These are phyloP conservation scores for Massarina eburnea DNA, from an alignment of 2,329 filamentous ascomycete genomes.

Conservation along the genomic window DNA sequence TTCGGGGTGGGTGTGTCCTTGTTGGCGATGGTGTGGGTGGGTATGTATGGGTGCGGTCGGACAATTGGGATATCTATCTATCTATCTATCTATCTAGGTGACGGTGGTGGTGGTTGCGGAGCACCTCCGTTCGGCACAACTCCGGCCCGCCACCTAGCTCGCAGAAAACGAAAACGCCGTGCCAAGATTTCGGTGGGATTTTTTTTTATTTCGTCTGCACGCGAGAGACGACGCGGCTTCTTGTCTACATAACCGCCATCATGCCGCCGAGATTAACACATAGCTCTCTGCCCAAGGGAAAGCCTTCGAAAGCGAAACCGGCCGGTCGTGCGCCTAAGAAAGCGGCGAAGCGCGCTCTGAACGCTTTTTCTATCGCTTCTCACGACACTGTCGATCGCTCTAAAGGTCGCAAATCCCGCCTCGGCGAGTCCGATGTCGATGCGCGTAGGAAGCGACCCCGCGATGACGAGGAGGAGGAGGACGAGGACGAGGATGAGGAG, in stretches of 20 bases:
- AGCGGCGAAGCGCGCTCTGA: constrained; percentile 57
- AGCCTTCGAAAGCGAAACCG: constrained; percentile 16
- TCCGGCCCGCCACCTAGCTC: constrained; percentile 12
- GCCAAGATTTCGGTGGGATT: constrained; percentile 26
- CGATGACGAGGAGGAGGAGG: constrained; percentile 49
- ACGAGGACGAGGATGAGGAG: constrained; percentile 30
- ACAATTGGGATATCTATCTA: too few species aligned
- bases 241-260: constrained; percentile 11
- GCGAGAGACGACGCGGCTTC: not conserved
- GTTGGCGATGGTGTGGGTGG: constrained; percentile 2
- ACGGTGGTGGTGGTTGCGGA: constrained; percentile 17
- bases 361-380: constrained; percentile 68
- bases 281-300: constrained; percentile 24
- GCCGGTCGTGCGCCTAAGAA: constrained; percentile 45
- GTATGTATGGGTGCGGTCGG: constrained; percentile 1
- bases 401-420: constrained; percentile 58
- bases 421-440: constrained; percentile 56
- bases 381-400: constrained; percentile 55
- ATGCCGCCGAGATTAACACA: constrained; percentile 52
- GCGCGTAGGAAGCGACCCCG: constrained; percentile 46
- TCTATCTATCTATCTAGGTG: too few species aligned
- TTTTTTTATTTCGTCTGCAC: not conserved
- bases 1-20: constrained; percentile 19
- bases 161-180: constrained; percentile 19
- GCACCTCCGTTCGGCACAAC: constrained; percentile 4